These are phyloP conservation scores for Talaromyces sp. DNA, from an alignment of 2,329 filamentous ascomycete genomes.

Conservation along the genomic window DNA sequence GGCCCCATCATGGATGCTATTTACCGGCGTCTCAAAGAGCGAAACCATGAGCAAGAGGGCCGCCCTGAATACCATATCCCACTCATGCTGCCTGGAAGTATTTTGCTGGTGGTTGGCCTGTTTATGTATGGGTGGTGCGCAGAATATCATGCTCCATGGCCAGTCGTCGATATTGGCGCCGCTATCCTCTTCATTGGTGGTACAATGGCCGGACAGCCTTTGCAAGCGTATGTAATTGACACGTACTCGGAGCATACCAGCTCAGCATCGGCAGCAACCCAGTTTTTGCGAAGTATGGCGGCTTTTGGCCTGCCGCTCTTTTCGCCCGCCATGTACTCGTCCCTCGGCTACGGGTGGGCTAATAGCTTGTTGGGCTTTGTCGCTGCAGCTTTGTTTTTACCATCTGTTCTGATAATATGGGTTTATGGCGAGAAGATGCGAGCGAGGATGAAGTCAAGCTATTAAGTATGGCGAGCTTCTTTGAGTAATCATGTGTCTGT, in stretches of 20 bases:
- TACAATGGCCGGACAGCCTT: not conserved
- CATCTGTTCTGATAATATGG: conserved; percentile 45
- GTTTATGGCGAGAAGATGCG: conserved; percentile 32
- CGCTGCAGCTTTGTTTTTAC: conserved; percentile 33
- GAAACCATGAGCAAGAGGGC: conserved; percentile 38
- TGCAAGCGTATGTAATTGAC: not conserved
- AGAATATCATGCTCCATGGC: conserved; percentile 44
- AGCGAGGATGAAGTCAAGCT: not conserved
- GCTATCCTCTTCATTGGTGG: not conserved
- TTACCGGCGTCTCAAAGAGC: conserved; percentile 31
- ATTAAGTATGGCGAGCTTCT: not conserved
- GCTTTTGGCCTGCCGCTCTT: conserved; percentile 58
- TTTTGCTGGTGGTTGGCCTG: conserved; percentile 55
- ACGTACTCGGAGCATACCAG: conserved; percentile 39
- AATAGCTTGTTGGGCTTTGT: conserved; percentile 52
- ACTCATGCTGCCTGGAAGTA: conserved; percentile 53
- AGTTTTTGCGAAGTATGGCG: conserved; percentile 51
- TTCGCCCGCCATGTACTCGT: conserved; percentile 47
- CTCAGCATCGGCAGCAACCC: conserved; percentile 46
- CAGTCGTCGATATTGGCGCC: not conserved
- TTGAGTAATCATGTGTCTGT: not conserved
- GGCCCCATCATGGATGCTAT: conserved; percentile 28
- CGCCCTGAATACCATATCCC: conserved; percentile 51
- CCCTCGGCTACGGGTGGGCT: conserved; percentile 46
- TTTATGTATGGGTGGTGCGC: conserved; percentile 60